Evolutionary conservation across 257 asterid genomes (phyloP), one percentile per base, ranked within the genome.

Genomic region (Cynanchum wilfordii): DNA sequence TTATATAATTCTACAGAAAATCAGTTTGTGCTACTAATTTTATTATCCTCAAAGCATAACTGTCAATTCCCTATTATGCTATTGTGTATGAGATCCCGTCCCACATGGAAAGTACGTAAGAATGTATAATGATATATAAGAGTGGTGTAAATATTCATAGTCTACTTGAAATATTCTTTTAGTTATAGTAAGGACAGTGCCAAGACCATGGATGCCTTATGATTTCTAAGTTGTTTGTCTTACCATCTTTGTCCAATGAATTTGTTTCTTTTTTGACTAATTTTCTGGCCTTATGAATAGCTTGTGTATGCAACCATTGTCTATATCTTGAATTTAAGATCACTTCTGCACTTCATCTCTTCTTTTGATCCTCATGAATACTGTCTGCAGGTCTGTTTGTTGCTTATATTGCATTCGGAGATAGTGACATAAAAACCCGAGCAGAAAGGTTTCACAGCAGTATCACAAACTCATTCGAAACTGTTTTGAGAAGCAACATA

Each of bases 401-500:
- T 77, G 94, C 96, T 70, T 89, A 87, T 63, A 76, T 95, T 82
- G 96, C 94, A 38, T 92, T 95, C 77, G 88, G 78, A 20, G 96
- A 92, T 62, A 79, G 75, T 75, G 86, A 82, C 70, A 77, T 87
- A 71, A 90, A 89, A 88, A 79, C 88, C 84, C 79, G 98, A 86
- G 98, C 95, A 27, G 96, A 92, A 82, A 90, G 98, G 76, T 95
- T 87, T 58, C 86, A 86, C n/a, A 90, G 99, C 85, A 95, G 99
- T 75, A 92, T 95, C 87, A 88, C 96, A 0, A 90, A 92, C 80
- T 86, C 96, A 36, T 90, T 95, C 72, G 96, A 92, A 84, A 84
- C 84, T 66, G 91, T 89, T 72, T 79, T 95, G 73, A 87, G 83
- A 68, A 85, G 90, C 82, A 90, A 87, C 65, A 95, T 90, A 68